Conservation (phyloP, 192 early-diverging fungal genomes). For the Podila verticillata region DNA sequence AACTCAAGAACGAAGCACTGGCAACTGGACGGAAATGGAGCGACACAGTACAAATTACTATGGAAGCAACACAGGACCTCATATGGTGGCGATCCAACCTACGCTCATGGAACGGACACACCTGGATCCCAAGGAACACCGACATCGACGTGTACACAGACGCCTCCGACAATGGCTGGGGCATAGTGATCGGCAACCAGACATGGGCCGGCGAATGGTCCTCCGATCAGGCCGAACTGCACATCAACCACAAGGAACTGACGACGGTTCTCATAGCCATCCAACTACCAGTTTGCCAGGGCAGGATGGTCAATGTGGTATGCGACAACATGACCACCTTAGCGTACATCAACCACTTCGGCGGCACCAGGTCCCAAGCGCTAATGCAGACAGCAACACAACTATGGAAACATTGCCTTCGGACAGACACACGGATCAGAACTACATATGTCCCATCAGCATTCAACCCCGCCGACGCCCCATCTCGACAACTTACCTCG, state of each 20-base stretch:
- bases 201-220: neutral
- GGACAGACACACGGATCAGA: constrained; percentile 23
- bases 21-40: neutral
- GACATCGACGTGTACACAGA: constrained; percentile 24
- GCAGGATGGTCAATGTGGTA: neutral
- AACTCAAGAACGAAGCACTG: constrained; percentile 34
- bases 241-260: constrained; percentile 23
- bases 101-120: constrained; percentile 33
- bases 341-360: constrained; percentile 40
- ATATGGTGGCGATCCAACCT: constrained; percentile 16
- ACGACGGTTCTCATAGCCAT: too few species aligned
- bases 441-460: constrained; percentile 22
- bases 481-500: constrained; percentile 5
- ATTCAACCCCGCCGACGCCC: constrained; percentile 38
- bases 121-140: constrained; percentile 13
- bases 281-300: neutral
- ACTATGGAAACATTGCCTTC: constrained; percentile 28
- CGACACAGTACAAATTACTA: constrained; percentile 1
- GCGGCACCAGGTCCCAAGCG: constrained; percentile 18
- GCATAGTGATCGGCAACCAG: constrained; percentile 3
- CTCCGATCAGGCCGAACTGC: neutral
- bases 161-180: constrained; percentile 41
- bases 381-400: constrained; percentile 24
- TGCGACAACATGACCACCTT: constrained; percentile 43
- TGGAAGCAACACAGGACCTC: constrained; percentile 9